A percentile compares a stretch with the other conserved stretches of the same genome.
Conservation (phyloP, 345 rosid genomes). For the Gossypium turneri region DNA sequence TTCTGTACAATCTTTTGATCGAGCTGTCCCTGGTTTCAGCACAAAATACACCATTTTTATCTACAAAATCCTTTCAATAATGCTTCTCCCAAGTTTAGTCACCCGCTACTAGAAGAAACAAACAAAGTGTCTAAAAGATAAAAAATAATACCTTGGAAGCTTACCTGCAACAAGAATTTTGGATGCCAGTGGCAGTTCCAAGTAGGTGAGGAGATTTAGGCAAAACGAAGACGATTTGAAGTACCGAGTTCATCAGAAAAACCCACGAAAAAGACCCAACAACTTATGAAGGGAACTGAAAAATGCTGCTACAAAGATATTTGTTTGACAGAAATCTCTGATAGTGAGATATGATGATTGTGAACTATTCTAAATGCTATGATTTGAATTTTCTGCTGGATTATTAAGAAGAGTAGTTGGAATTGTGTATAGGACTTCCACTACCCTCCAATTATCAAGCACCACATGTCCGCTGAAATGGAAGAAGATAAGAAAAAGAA, state of each 20-base stretch:
- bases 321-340: not conserved
- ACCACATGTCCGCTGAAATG: not conserved
- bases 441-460: not conserved
- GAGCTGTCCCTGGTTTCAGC: conserved; percentile 46
- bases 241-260: conserved; percentile 23
- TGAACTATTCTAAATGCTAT: not conserved
- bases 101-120: conserved; percentile 18
- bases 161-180: too few relatives aligned
- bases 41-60: conserved; percentile 34
- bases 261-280: conserved; percentile 8
- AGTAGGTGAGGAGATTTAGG: conserved; percentile 39
- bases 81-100: conserved; percentile 42
- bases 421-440: not conserved
- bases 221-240: conserved; percentile 38
- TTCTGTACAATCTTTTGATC: conserved; percentile 37
- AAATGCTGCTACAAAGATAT: not conserved
- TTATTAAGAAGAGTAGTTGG: too few relatives aligned
- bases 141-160: too few relatives aligned
- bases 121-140: too few relatives aligned
- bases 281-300: not conserved
- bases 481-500: not conserved
- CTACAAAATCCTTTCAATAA: conserved; percentile 16
- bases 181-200: conserved; percentile 22
- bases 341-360: not conserved
- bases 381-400: not conserved